Base-by-base conservation (phyloP, 805 yeast genomes). In the Phaffomyces antillensis region DNA sequence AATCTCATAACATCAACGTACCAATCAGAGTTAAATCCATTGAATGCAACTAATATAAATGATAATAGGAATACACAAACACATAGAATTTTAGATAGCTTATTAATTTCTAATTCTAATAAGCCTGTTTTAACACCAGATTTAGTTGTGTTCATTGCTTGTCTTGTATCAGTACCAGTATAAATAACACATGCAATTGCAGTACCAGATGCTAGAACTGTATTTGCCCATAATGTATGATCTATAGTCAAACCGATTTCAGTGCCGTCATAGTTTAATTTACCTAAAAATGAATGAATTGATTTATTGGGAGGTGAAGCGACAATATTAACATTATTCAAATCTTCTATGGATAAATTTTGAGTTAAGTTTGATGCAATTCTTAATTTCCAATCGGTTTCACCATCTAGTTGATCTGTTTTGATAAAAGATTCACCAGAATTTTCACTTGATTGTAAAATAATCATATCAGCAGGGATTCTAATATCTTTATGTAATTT, bases 371-470 rank as follows among this genome's bases (percentile, higher is more conserved):
- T 73, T 40, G 82, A 75, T 0, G 96, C 93, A 34, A 86, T 67
- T 55, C 99, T 72, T 44, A 93, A 70, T 62, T 93, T 93, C 99
- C 99, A 93, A 66, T 93, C 99, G 7, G 99, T 93, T 64, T 93
- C 99, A 60, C 99, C 99, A 64, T 93, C 99, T 41, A 93, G 71
- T 66, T 93, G 99, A 68, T 93, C 99, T 0, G 99, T 93, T 56
- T 95, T 86, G 52, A 93, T 86, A 57, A 95, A 93, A 2, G 90
- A 76, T 59, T 93, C 99, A 8, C 96, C 97, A 4, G 76, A 72
- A 3, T 72, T 60, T 59, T 87, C 96, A 45, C 88, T 81, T 1
- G 96, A 82, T 59, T 87, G 95, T 37, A 93, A 66, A 25, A 93
- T 64, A 8, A 93, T 68, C 79, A 89, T 73, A 63, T 93, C 99